phyloP scores from a whole-genome alignment of 257 asterid species.

The Nicotiana paniculata region DNA sequence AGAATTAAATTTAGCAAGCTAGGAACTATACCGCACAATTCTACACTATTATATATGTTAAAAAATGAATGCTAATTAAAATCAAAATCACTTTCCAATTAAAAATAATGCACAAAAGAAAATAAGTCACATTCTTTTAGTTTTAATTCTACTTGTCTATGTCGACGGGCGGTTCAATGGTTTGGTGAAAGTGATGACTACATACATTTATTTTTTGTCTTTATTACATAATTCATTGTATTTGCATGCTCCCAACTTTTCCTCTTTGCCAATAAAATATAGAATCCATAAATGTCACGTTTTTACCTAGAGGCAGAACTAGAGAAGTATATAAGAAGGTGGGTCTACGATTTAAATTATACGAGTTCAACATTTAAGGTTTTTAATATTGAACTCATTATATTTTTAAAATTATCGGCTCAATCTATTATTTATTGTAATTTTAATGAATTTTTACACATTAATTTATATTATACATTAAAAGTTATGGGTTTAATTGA shows the following conservation, averaged over 20 bases:
- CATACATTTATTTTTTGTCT: background rate
- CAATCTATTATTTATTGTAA: too few species aligned
- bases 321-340: too few species aligned
- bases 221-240: conserved; percentile 7
- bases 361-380: too few species aligned
- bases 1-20: background rate
- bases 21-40: background rate
- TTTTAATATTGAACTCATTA: too few species aligned
- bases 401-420: too few species aligned
- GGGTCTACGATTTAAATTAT: too few species aligned
- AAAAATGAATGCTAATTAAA: background rate
- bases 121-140: background rate
- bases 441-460: too few species aligned
- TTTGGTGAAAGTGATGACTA: background rate
- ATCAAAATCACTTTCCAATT: background rate
- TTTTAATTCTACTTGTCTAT: background rate
- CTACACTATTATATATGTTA: background rate
- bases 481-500: too few species aligned
- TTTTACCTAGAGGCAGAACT: background rate
- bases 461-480: too few species aligned
- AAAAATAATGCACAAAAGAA: background rate
- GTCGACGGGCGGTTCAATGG: background rate
- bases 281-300: conserved; percentile 1
- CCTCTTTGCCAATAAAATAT: background rate
- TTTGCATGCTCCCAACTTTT: background rate